Percentiles rank a stretch among this genome's conserved stretches.
These are phyloP conservation scores for Basipetospora sp. DNA, from an alignment of 2,329 filamentous ascomycete genomes.

Conservation along the genomic window DNA sequence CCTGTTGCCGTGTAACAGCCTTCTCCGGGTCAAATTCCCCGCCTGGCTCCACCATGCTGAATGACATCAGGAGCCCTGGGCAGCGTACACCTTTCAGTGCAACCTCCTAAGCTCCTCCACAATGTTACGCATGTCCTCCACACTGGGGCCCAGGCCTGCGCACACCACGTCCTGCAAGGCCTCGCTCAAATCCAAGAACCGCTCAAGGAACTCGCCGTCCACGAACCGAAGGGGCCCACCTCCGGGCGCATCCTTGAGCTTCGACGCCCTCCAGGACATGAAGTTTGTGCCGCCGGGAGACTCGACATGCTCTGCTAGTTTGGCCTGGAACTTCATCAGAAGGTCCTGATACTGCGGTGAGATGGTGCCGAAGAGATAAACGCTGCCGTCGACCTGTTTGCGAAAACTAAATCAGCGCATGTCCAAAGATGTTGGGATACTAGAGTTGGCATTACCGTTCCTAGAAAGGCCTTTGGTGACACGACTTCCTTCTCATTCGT, in stretches of 20 bases:
- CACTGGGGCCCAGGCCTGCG: constrained; percentile 41
- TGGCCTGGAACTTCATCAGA: constrained; percentile 65
- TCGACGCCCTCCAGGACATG: constrained; percentile 58
- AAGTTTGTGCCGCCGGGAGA: constrained; percentile 64
- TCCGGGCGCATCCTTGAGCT: constrained; percentile 55
- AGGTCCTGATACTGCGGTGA: constrained; percentile 58
- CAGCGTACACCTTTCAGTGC: too few species aligned
- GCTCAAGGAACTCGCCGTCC: constrained; percentile 80
- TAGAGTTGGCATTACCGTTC: constrained; percentile 48
- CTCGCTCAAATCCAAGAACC: constrained; percentile 60
- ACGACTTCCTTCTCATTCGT: constrained; percentile 52
- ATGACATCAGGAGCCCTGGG: too few species aligned
- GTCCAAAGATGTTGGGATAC: too few species aligned
- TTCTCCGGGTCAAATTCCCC: too few species aligned
- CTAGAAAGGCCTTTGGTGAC: constrained; percentile 71
- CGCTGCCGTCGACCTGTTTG: constrained; percentile 82
- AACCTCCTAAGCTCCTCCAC: constrained; percentile 49
- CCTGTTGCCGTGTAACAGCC: too few species aligned
- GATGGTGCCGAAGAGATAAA: constrained; percentile 81
- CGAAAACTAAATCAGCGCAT: too few species aligned
- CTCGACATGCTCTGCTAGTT: constrained; percentile 50
- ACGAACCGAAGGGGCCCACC: constrained; percentile 75
- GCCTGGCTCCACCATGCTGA: too few species aligned
- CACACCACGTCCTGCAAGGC: constrained; percentile 38
- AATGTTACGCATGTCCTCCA: constrained; percentile 47